A percentile compares a stretch with the other conserved stretches of the same genome.
Evolutionary conservation across 2,329 filamentous ascomycete species (phyloP).

Genomic region (Neoscytalidium dimidiatum): DNA sequence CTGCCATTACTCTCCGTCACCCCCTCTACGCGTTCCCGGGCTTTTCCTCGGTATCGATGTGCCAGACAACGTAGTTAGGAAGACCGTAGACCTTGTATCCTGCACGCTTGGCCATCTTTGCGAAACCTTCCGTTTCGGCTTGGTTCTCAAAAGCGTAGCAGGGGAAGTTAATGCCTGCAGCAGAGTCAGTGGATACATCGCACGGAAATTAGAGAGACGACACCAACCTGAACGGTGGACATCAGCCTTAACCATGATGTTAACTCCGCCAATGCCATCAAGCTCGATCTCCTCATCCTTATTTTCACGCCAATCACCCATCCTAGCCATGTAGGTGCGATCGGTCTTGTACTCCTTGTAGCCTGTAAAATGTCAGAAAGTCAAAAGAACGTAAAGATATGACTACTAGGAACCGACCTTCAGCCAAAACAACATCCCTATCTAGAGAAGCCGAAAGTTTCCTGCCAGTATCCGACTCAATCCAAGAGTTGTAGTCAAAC

Average conservation of each 20-base stretch:
- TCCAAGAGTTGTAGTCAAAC: constrained; percentile 99
- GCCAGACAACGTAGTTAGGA: constrained; percentile 98
- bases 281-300: constrained; percentile 91
- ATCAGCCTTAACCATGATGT: constrained; percentile 96
- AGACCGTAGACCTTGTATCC: constrained; percentile 90
- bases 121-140: constrained; percentile 97
- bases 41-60: constrained; percentile 96
- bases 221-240: constrained; percentile 85
- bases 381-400: background rate
- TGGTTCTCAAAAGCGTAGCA: constrained; percentile 97
- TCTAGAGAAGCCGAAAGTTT: constrained; percentile 72
- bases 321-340: constrained; percentile 82
- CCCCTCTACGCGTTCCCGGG: constrained; percentile 64
- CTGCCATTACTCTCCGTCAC: background rate
- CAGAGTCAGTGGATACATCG: background rate
- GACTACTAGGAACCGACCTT: constrained; percentile 59
- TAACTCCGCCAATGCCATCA: constrained; percentile 95
- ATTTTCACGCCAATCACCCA: constrained; percentile 91
- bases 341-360: constrained; percentile 94
- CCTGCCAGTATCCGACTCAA: constrained; percentile 84
- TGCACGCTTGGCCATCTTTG: constrained; percentile 96
- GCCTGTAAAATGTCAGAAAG: constrained; percentile 52
- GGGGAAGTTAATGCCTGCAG: constrained; percentile 79
- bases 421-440: constrained; percentile 82
- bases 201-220: background rate